phyloP scores from a whole-genome alignment of 2,329 filamentous ascomycete genomes.

The Xylaria sp. region DNA sequence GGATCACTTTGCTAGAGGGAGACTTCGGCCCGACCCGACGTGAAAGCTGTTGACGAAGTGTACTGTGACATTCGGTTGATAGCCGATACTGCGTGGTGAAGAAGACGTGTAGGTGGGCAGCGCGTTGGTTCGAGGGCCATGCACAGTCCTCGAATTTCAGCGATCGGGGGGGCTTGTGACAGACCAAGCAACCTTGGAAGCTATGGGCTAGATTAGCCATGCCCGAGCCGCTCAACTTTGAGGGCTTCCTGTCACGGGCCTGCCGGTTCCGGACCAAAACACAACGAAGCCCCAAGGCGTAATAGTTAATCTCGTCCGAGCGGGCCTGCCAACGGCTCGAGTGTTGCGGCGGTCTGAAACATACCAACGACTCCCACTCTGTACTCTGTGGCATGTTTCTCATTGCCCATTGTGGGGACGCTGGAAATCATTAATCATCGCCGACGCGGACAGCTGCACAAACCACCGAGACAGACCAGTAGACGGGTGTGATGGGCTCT shows the following conservation, averaged over 20 bases:
- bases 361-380: slow-evolving; percentile 31
- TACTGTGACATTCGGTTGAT: background rate
- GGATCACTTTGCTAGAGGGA: background rate
- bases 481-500: slow-evolving; percentile 23
- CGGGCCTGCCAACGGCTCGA: slow-evolving; percentile 29
- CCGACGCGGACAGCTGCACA: slow-evolving; percentile 50
- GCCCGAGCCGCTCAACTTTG: background rate
- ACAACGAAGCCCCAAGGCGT: background rate
- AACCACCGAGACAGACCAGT: slow-evolving; percentile 39
- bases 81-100: background rate
- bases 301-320: slow-evolving; percentile 16
- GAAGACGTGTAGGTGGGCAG: background rate
- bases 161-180: background rate
- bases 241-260: background rate
- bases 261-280: slow-evolving; percentile 2
- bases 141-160: background rate
- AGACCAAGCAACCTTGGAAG: too few relatives aligned
- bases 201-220: too few relatives aligned
- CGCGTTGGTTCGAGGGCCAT: background rate
- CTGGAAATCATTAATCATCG: slow-evolving; percentile 41
- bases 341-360: slow-evolving; percentile 35
- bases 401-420: slow-evolving; percentile 32
- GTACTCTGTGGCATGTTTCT: slow-evolving; percentile 33
- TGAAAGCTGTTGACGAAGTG: slow-evolving; percentile 4
- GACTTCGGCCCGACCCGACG: slow-evolving; percentile 25